A percentile compares a stretch with the other conserved stretches of the same genome.
Evolutionary conservation across 345 rosid genomes (phyloP).

Genomic region (Eucalyptus decipiens): DNA sequence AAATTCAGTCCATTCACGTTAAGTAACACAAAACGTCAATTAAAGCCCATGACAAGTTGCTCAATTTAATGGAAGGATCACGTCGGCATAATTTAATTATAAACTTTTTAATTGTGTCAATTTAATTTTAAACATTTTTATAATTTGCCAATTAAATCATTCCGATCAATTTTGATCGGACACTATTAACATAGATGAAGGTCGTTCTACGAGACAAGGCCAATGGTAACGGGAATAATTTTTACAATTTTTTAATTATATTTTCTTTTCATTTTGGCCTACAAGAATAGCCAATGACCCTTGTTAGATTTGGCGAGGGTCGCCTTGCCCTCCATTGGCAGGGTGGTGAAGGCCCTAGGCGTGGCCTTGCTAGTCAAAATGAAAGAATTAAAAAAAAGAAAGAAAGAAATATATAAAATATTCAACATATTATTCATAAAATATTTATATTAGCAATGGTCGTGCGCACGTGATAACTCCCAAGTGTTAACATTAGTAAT

Average conservation of each 20-base stretch:
- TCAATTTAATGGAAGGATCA: not conserved
- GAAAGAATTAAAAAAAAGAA: not conserved
- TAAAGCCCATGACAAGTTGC: not conserved
- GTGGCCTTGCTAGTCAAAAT: not conserved
- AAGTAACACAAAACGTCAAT: not conserved
- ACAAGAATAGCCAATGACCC: not conserved
- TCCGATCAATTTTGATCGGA: accelerated
- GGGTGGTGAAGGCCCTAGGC: accelerated
- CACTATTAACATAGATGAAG: too few relatives aligned
- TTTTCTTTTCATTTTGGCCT: not conserved
- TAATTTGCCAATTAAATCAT: too few relatives aligned
- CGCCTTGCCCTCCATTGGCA: not conserved
- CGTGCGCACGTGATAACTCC: accelerated
- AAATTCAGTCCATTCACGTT: not conserved
- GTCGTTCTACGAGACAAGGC: accelerated
- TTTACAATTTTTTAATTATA: too few relatives aligned
- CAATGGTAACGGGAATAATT: accelerated
- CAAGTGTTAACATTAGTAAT: too few relatives aligned
- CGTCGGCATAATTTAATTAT: too few relatives aligned
- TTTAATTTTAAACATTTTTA: too few relatives aligned
- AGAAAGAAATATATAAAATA: too few relatives aligned
- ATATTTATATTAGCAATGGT: too few relatives aligned
- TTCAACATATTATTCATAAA: not conserved
- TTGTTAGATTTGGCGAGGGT: not conserved
- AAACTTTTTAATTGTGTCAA: too few relatives aligned